Evolutionary conservation across 116 monocot species (phyloP).

Genomic region (Thalassia testudinum): DNA sequence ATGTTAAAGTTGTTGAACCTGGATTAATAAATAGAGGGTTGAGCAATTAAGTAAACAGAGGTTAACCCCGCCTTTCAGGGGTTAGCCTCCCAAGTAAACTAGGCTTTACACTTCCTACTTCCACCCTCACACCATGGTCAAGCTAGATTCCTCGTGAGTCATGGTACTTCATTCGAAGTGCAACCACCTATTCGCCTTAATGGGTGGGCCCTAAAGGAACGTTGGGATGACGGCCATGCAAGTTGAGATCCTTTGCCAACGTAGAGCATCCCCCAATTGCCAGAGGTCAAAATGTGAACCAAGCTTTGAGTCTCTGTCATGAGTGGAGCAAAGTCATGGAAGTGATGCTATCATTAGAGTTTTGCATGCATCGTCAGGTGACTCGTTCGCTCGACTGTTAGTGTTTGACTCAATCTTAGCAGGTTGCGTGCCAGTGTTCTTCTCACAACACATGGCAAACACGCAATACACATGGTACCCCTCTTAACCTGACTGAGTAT

Average conservation of each 20-base stretch:
- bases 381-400: no score
- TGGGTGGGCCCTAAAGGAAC: constrained; percentile 26
- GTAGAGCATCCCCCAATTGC: constrained; percentile 8
- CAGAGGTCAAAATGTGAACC: constrained; percentile 20
- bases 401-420: constrained; percentile 55
- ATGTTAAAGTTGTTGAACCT: no score
- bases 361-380: constrained; percentile 74
- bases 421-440: constrained; percentile 72
- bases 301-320: constrained; percentile 20
- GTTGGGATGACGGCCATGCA: constrained; percentile 33
- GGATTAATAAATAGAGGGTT: no score
- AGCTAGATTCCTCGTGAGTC: constrained; percentile 26
- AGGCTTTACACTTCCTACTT: no score
- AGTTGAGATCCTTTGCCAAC: not conserved
- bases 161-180: constrained; percentile 10
- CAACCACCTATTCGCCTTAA: constrained; percentile 46
- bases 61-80: no score
- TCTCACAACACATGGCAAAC: constrained; percentile 65
- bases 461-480: constrained; percentile 51
- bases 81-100: no score
- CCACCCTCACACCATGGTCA: no score
- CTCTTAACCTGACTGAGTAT: constrained; percentile 23
- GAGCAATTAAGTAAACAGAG: no score
- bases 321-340: constrained; percentile 28
- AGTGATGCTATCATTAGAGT: constrained; percentile 29